Evolutionary conservation across 202 grass and related monocot genomes (phyloP), one percentile per base, ranked within the genome.

Genomic region (Cymbopogon flexuosus): DNA sequence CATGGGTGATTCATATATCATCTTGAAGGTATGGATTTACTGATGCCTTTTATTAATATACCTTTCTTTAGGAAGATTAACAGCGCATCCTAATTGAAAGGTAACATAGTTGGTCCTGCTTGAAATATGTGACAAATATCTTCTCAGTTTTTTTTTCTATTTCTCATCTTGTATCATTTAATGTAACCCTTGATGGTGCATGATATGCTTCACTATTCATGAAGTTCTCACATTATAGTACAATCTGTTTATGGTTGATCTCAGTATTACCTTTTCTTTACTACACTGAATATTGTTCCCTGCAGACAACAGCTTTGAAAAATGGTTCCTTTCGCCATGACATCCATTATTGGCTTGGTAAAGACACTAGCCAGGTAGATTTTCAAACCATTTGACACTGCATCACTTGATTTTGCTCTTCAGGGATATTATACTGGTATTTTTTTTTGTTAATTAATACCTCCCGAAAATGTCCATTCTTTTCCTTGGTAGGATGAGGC

Each of bases 331-430:
- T 99, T 42, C 88, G 82, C 73, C 92, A 99, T 80, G 96, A 99
- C 66, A 87, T 99, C 73, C 92, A 99, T 86, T 99, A 99, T 86
- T 99, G 96, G 96, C 87, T 99, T 80, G 96, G 96, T 66, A 96
- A 96, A 90, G 92, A 99, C 83, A 99, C 90, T 81, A 93, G 90
- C 76, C 92, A 99, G 96, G 96, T 93, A 83, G 3, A 69, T 63
- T 88, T 56, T 86, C 49, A 84, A 76, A 77, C 57, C 10, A 86
- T 68, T 81, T 81, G 47, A 57, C 52, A 79, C 3, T 65, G 31
- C n/a, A 59, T 81, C 36, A 75, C 49, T 82, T 76, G 29, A 88
- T 58, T 65, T 87, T 82, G 1, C 19, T 79, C 11, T 78, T 70
- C 40, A 37, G n/a, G 63, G 5, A 35, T 65, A 46, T 12, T 35